Conservation (phyloP, 2,329 filamentous ascomycete species). For the Trichoderma sp. region DNA sequence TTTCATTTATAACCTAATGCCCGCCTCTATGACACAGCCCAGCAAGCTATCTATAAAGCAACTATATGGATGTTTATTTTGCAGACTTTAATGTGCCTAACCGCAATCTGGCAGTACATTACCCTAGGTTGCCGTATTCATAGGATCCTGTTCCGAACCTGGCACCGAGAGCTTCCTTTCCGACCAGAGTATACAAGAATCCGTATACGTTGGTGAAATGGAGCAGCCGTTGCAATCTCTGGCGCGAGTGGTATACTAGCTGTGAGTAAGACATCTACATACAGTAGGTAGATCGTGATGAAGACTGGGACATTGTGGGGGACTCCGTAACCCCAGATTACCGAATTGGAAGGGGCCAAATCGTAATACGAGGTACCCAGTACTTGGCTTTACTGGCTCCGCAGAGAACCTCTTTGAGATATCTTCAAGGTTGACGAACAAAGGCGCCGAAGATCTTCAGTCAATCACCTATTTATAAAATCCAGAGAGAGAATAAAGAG, state of each 20-base stretch:
- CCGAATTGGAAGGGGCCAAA: background rate
- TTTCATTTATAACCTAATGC: background rate
- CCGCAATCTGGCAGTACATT: background rate
- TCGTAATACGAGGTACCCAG: background rate
- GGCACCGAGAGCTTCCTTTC: background rate
- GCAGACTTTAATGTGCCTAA: too few relatives aligned
- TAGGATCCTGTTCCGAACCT: background rate
- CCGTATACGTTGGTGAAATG: background rate
- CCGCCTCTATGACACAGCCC: background rate
- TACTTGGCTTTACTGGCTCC: background rate
- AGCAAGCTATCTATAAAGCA: background rate
- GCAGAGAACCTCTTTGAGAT: background rate
- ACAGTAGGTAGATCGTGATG: background rate
- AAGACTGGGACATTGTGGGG: background rate
- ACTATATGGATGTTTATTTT: too few relatives aligned
- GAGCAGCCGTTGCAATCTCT: background rate
- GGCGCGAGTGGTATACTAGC: background rate
- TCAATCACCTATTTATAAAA: background rate
- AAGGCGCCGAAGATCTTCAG: background rate
- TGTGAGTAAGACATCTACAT: background rate
- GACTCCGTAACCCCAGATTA: background rate
- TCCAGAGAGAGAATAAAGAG: background rate
- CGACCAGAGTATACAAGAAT: background rate
- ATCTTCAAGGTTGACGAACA: background rate
- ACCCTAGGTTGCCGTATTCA: background rate